A percentile compares a stretch with the other conserved stretches of the same genome.
phyloP scores from a whole-genome alignment of 257 asterid genomes.

The Forsythia viridissima region DNA sequence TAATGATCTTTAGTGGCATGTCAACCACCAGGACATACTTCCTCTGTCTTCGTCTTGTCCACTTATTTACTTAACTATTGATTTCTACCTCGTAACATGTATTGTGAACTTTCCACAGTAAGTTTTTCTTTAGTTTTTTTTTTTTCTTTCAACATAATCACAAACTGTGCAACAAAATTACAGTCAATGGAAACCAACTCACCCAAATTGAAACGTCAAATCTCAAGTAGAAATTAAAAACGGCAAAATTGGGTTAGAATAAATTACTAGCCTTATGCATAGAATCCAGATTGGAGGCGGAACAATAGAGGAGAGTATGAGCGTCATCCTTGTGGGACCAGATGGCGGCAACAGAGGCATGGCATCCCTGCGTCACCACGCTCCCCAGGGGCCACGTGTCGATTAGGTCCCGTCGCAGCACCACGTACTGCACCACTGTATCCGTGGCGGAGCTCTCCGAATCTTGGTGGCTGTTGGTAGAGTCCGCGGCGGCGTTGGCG shows the following conservation, averaged over 20 bases:
- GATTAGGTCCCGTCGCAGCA: constrained; percentile 84
- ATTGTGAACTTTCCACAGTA: neutral
- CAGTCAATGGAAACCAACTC: neutral
- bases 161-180: neutral
- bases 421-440: constrained; percentile 79
- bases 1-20: neutral
- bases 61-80: neutral
- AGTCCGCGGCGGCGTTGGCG: constrained; percentile 24
- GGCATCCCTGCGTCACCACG: constrained; percentile 90
- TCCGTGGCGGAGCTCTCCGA: constrained; percentile 42
- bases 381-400: constrained; percentile 96
- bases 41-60: neutral
- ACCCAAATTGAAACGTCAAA: neutral
- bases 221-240: neutral
- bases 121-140: neutral
- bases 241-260: neutral
- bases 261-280: constrained; percentile 75
- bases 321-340: constrained; percentile 75
- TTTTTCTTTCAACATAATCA: neutral
- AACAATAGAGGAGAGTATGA: constrained; percentile 61
- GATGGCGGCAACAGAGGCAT: constrained; percentile 92
- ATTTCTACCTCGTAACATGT: neutral
- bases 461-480: constrained; percentile 20
- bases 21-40: neutral
- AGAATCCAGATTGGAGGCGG: constrained; percentile 67